Conservation (phyloP, 257 asterid species). For the Solanum piurae region DNA sequence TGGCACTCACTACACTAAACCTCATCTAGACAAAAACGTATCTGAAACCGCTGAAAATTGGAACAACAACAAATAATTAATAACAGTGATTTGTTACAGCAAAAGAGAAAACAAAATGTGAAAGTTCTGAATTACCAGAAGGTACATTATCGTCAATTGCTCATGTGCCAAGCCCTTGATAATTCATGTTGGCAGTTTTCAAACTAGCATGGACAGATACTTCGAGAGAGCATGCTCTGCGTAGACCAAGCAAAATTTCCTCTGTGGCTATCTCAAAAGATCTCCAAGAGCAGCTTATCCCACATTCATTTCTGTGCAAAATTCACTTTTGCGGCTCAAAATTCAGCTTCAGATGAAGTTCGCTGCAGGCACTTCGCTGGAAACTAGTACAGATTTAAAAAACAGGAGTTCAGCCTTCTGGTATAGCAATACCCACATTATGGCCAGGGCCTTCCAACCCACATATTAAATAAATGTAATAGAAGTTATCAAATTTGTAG, state of each 20-base stretch:
- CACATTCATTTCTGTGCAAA: background rate
- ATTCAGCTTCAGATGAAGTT: background rate
- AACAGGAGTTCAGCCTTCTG: background rate
- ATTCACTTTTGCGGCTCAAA: background rate
- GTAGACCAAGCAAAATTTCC: background rate
- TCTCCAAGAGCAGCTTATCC: background rate
- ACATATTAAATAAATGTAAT: background rate
- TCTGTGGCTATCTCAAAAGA: background rate
- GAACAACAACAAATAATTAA: background rate
- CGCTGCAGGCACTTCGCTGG: background rate
- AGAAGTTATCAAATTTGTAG: background rate
- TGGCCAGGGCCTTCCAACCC: background rate
- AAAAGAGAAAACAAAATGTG: background rate
- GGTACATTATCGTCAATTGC: background rate
- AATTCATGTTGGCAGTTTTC: background rate
- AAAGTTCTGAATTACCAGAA: background rate
- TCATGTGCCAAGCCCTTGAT: background rate
- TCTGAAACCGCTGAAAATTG: background rate
- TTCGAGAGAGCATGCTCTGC: background rate
- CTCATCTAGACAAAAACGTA: background rate
- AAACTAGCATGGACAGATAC: background rate
- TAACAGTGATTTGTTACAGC: background rate
- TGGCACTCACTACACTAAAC: background rate
- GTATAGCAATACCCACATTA: background rate
- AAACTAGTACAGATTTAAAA: background rate